Conservation (phyloP, 805 yeast species). For the Lipomyces kockii region DNA sequence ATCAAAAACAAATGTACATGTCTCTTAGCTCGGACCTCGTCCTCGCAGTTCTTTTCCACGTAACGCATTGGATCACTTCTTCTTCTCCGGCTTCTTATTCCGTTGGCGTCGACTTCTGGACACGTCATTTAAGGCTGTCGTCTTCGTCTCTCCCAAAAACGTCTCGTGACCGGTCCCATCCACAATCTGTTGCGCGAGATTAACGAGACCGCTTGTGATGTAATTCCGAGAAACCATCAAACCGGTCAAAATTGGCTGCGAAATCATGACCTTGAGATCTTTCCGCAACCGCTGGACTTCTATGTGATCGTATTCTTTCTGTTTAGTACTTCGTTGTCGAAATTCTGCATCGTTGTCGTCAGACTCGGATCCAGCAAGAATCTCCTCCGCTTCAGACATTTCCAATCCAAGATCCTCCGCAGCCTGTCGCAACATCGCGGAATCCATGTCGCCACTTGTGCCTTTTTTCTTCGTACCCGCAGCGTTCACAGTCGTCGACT, state of each 20-base stretch:
- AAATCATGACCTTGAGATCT: slow-evolving; percentile 40
- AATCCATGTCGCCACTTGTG: slow-evolving; percentile 49
- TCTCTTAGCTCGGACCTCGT: background rate
- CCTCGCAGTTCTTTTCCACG: background rate
- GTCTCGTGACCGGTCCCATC: slow-evolving; percentile 67
- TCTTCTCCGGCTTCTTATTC: background rate
- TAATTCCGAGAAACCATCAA: slow-evolving; percentile 38
- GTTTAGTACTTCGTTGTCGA: slow-evolving; percentile 2
- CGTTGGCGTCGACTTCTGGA: slow-evolving; percentile 40
- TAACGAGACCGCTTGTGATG: slow-evolving; percentile 44
- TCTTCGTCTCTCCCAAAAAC: slow-evolving; percentile 71
- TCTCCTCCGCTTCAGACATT: slow-evolving; percentile 70
- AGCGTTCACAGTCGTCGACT: slow-evolving; percentile 52
- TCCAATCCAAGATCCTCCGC: slow-evolving; percentile 93
- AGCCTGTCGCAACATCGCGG: slow-evolving; percentile 82
- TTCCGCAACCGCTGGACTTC: slow-evolving; percentile 34
- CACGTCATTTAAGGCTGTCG: slow-evolving; percentile 70
- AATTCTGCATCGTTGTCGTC: slow-evolving; percentile 41
- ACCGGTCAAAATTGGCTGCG: slow-evolving; percentile 40
- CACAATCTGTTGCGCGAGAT: slow-evolving; percentile 53
- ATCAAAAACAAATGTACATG: background rate
- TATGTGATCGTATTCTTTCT: slow-evolving; percentile 12
- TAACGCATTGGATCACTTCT: background rate
- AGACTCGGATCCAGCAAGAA: slow-evolving; percentile 47
- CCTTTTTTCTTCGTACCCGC: slow-evolving; percentile 50